phyloP scores from a whole-genome alignment of 1,284 basidiomycete species.

The Cryptococcus hybrid region DNA sequence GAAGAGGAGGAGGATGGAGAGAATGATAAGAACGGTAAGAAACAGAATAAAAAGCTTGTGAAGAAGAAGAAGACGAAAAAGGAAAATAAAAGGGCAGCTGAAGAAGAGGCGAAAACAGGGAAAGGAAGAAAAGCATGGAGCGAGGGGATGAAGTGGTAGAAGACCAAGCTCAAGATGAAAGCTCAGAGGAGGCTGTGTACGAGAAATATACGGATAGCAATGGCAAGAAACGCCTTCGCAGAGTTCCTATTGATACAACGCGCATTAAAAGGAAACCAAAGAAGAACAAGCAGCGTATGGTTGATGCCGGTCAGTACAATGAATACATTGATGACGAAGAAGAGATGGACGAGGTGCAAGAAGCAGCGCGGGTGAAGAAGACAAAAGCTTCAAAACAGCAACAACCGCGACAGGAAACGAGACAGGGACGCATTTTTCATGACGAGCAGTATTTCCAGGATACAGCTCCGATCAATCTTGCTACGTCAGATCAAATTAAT shows the following conservation, averaged over 20 bases:
- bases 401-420: background rate
- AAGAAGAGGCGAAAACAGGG: constrained; percentile 1
- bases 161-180: constrained; percentile 1
- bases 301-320: background rate
- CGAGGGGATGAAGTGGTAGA: background rate
- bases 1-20: constrained; percentile 1
- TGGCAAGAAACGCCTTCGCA: constrained; percentile 3
- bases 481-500: too few species aligned
- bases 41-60: constrained; percentile 7
- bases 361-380: background rate
- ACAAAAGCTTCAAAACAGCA: background rate
- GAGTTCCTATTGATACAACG: background rate
- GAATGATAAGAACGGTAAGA: constrained; percentile 4
- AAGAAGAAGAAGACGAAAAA: constrained; percentile 21
- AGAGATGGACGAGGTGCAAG: constrained; percentile 3
- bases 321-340: constrained; percentile 3
- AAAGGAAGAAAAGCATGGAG: constrained; percentile 3
- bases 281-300: background rate
- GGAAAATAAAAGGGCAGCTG: background rate
- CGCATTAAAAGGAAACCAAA: background rate
- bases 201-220: constrained; percentile 7
- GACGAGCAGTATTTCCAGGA: too few species aligned
- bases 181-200: constrained; percentile 3
- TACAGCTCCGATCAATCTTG: too few species aligned
- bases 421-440: background rate